Conservation (phyloP, 176 grass and related monocot species). For the Dendrocalamus sinicus region DNA sequence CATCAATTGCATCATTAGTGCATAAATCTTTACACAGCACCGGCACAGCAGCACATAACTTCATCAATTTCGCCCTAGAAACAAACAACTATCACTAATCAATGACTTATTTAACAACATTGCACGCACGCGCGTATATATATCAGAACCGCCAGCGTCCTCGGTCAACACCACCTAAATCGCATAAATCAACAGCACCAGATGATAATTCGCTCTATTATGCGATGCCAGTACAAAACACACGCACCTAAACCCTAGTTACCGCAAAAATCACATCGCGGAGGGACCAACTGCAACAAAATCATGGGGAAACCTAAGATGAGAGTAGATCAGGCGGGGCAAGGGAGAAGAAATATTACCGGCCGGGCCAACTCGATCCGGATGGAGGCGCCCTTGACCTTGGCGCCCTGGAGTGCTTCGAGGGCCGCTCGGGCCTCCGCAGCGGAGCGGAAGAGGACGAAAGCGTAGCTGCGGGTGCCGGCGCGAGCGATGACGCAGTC, state of each 20-base stretch:
- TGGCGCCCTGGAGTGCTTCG: slow-evolving; percentile 52
- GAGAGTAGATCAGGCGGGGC: not conserved
- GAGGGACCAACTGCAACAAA: not conserved
- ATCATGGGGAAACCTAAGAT: not conserved
- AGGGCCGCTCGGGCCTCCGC: slow-evolving; percentile 60
- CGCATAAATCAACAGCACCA: not conserved
- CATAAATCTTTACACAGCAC: not conserved
- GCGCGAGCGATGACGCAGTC: slow-evolving; percentile 65
- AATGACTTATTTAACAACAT: not conserved
- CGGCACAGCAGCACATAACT: not conserved
- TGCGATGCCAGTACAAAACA: not conserved
- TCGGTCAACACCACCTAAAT: not conserved
- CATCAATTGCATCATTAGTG: not conserved
- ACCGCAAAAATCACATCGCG: not conserved
- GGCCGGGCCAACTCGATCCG: slow-evolving; percentile 75
- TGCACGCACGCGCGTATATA: not conserved
- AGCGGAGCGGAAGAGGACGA: slow-evolving; percentile 69
- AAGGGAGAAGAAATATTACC: slow-evolving; percentile 39
- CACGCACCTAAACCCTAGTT: slow-evolving; percentile 21
- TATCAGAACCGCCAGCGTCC: not conserved
- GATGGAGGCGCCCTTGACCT: slow-evolving; percentile 58
- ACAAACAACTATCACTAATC: not conserved
- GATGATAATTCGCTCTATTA: not conserved
- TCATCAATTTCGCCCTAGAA: not conserved
- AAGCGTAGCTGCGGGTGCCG: slow-evolving; percentile 73